Base-by-base conservation (phyloP, 768 basidiomycete species). In the Calocybe gangraenosa region DNA sequence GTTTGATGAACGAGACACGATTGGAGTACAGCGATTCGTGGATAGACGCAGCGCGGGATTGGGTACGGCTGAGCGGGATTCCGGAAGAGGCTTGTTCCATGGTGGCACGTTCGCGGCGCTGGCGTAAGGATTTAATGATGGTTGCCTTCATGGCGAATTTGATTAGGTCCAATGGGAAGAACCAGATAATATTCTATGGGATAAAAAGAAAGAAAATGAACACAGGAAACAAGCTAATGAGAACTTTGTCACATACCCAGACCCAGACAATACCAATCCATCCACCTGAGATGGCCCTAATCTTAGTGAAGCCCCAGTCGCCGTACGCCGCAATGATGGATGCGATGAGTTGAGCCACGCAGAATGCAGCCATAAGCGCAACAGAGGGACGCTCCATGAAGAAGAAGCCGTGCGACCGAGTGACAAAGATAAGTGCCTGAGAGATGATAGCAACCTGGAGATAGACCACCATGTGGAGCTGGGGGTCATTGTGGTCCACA, bases 181-280 rank as follows among this genome's bases (percentile, higher is more conserved):
- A 98, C 94, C 95, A 95, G 45, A 94, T 57, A 53, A 96, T 87
- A 71, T 97, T 87, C 93, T 93, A 33, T 5, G 14, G n/a, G 17
- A 14, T 30, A 17, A 18, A 22, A 14, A 34, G 7, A 40, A 9
- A 45, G 40, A 31, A 21, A 33, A 40, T 45, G 4, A 78, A n/a
- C n/a, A n/a, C n/a, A n/a, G n/a, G n/a, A n/a, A n/a, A n/a, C n/a
- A n/a, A n/a, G n/a, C n/a, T n/a, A n/a, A n/a, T n/a, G n/a, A n/a
- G n/a, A n/a, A n/a, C n/a, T n/a, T n/a, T n/a, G n/a, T n/a, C n/a
- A n/a, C 85, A 33, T 71, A 91, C 90, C 90, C 91, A 93, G 54
- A 94, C 78, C 94, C 94, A 97, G 48, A 95, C 77, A 54, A 98
- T 93, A 69, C 94, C 95, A 54, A 97, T 90, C 94, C 94, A 97